Evolutionary conservation across 345 rosid genomes (phyloP), one percentile per base, ranked within the genome.

Genomic region (Cardamine chenopodiifolia): DNA sequence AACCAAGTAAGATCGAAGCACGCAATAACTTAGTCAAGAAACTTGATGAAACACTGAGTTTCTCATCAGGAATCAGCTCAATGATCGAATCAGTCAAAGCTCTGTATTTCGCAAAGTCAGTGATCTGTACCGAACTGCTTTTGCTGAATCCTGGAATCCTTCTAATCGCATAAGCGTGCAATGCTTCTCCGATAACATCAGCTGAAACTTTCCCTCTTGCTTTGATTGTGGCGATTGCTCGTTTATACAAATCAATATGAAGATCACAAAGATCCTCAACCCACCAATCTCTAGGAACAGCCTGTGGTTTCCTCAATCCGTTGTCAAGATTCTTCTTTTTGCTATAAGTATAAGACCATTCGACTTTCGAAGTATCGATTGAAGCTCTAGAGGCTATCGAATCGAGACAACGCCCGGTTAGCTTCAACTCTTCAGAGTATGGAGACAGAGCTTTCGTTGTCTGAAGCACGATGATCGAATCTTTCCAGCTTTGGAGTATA

Each of bases 201-300:
- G 72, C 74, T 0, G 85, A 66, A 60, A 86, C 85, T 49, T 71
- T 78, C 29, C 85, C 87, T 61, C 81, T 86, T 5, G 85, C 69
- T 75, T 80, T 72, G 25, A 87, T 83, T 7, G 89, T 85, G 18
- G 76, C 25, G 7, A 89, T 83, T 14, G 78, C 86, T 57, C 81
- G 81, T 63, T 80, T 89, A 70, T 86, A 89, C 78, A 89, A 59
- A 63, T 83, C 88, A 7, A 89, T 81, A 66, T 87, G 89, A 55
- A 89, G 87, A 59, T 87, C 96, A 47, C 88, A 83, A n/a, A 89
- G 83, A 77, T 89, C 96, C 83, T 89, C 92, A 1, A 89, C 90
- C 96, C 96, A 89, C 96, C 96, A 89, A 26, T 89, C 96, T 68
- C 80, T 85, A 12, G 96, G 96, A 74, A 89, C 96, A 2, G 70